Evolutionary conservation across 495 filamentous ascomycete species (phyloP).

Genomic region (Lepraria neglecta): DNA sequence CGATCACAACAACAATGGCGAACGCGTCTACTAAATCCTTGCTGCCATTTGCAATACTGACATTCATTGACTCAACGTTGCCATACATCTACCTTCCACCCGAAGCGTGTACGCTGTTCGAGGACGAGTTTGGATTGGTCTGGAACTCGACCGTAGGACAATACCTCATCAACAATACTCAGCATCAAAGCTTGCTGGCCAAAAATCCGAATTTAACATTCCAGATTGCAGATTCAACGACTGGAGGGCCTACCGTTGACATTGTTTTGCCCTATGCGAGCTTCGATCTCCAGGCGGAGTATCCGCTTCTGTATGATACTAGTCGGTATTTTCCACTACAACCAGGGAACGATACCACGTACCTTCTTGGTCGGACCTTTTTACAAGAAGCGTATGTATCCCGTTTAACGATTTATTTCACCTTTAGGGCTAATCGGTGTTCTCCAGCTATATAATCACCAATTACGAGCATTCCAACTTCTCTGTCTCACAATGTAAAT

Average conservation of each 20-base stretch:
- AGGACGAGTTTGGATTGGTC: constrained; percentile 44
- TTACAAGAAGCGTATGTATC: constrained; percentile 46
- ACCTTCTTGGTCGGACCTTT: constrained; percentile 49
- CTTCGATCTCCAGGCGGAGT: constrained; percentile 43
- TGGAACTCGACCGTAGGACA: constrained; percentile 38
- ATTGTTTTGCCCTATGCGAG: constrained; percentile 49
- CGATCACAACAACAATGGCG: constrained; percentile 36
- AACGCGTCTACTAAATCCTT: constrained; percentile 2
- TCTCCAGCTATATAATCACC: constrained; percentile 23
- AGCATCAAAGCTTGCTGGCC: constrained; percentile 39
- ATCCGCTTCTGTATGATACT: constrained; percentile 31
- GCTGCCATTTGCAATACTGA: constrained; percentile 24
- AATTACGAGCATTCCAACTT: constrained; percentile 27
- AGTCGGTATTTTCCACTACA: constrained; percentile 49
- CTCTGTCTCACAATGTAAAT: constrained; percentile 17
- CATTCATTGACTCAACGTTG: constrained; percentile 50
- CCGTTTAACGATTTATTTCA: neutral
- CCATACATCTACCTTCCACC: constrained; percentile 51
- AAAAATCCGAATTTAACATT: constrained; percentile 46
- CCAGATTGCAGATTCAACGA: constrained; percentile 38
- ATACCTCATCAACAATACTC: constrained; percentile 45
- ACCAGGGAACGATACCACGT: constrained; percentile 43
- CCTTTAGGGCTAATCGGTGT: neutral
- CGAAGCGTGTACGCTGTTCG: constrained; percentile 47
- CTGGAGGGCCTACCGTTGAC: constrained; percentile 38